A percentile compares a stretch with the other conserved stretches of the same genome.
These are phyloP conservation scores for Salix arbutifolia DNA, from an alignment of 345 rosid species.

Conservation along the genomic window DNA sequence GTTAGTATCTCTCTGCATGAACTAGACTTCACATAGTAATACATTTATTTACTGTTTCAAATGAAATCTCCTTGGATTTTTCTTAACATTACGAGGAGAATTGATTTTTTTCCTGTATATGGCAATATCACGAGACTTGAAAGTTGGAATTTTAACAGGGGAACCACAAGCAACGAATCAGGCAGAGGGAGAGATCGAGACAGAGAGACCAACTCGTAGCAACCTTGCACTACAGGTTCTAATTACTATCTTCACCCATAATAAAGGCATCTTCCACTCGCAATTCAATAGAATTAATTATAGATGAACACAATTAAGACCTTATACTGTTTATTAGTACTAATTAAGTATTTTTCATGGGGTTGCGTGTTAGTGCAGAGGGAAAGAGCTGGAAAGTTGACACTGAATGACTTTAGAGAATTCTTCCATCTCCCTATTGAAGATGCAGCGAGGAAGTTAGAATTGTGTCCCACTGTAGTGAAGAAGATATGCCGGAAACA, in stretches of 20 bases:
- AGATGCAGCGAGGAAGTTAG: slow-evolving; percentile 42
- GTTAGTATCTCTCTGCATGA: slow-evolving; percentile 11
- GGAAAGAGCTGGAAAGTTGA: slow-evolving; percentile 44
- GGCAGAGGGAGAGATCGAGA: slow-evolving; percentile 10
- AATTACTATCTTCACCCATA: neutral
- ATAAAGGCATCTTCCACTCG: neutral
- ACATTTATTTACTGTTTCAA: neutral
- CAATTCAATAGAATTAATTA: neutral
- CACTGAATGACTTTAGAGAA: slow-evolving; percentile 28
- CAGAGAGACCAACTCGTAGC: slow-evolving; percentile 1
- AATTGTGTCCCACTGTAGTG: slow-evolving; percentile 54
- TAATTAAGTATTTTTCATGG: neutral
- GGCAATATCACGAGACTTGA: neutral
- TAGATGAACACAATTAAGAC: neutral
- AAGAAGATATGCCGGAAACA: slow-evolving; percentile 47
- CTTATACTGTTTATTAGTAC: neutral
- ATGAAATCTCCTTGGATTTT: neutral
- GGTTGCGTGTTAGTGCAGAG: slow-evolving; percentile 40
- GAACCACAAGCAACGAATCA: slow-evolving; percentile 1
- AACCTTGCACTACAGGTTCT: slow-evolving; percentile 40
- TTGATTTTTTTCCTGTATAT: neutral
- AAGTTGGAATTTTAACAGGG: slow-evolving; percentile 9
- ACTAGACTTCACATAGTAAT: neutral
- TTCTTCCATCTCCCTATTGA: slow-evolving; percentile 52
- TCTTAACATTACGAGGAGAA: neutral